Evolutionary conservation across 768 basidiomycete genomes (phyloP), one percentile per base, ranked within the genome.

Genomic region (Trametes maxima): DNA sequence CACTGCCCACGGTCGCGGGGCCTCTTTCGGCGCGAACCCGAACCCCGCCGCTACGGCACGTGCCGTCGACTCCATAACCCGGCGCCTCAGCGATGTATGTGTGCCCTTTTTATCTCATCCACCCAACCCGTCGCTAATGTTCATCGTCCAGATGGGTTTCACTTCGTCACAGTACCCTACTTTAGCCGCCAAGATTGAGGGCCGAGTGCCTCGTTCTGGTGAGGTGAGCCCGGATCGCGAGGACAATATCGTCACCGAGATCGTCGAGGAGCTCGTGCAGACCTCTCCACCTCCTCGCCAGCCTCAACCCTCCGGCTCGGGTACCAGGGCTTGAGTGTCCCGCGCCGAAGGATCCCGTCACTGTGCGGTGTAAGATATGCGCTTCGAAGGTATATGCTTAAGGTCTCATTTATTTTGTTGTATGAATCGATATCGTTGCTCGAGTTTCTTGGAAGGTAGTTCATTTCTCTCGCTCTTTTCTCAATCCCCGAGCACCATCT

Each of bases 71-170:
- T 78, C 85, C 47, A 84, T 90, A 65, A 79, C 77, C 57, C 82
- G 72, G 66, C 82, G 84, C 65, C 76, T 92, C 16, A 81, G 81
- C 55, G 89, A 88, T 69, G 88, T 90, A 72, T 52, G 85, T 80
- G 13, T 49, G 36, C n/a, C 37, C 14, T 57, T 43, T 48, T 28
- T 52, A 35, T 24, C 36, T 52, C 43, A 24, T 22, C 25, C 56
- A 2, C 43, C 24, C 36, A 37, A 51, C 42, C 37, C 21, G 37
- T 36, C 19, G 47, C 55, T 64, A 53, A 54, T 46, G 22, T 50
- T 39, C 42, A 35, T 48, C 35, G 21, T 42, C 2, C 57, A 90
- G 89, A 90, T 90, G 89, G 89, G 89, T n/a, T 89, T 90, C 65
- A 85, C 83, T 12, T 79, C 85, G 57, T 75, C 75, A 48, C 77